Conservation (phyloP, 768 basidiomycete species). For the Hysterangium stoloniferum region DNA sequence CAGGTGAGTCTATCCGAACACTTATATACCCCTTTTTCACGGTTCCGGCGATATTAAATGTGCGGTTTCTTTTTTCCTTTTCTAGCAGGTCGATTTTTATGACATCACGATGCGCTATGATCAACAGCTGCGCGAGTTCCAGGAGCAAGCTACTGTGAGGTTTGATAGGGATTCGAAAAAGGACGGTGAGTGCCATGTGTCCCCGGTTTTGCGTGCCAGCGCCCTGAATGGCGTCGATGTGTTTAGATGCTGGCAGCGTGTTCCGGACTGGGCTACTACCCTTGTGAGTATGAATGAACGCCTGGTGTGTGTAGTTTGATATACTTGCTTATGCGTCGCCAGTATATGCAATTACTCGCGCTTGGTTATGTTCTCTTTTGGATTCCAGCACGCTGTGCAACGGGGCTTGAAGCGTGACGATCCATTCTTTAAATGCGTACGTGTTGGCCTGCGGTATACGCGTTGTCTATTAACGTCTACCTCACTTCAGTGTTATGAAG, state of each 20-base stretch:
- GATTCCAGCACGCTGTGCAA: conserved; percentile 42
- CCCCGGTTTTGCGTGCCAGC: neutral
- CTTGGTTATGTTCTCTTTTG: conserved; percentile 47
- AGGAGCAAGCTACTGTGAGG: conserved; percentile 8
- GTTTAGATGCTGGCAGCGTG: conserved; percentile 6
- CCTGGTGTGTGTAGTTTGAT: neutral
- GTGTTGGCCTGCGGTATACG: neutral
- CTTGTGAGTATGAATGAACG: conserved; percentile 3
- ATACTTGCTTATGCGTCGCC: conserved; percentile 13
- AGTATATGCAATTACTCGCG: conserved; percentile 50
- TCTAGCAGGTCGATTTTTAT: conserved; percentile 11
- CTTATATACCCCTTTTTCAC: no score
- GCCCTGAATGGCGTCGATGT: neutral
- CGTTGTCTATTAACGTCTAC: neutral
- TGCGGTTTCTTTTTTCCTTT: neutral
- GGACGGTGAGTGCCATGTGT: conserved; percentile 10
- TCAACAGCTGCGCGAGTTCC: conserved; percentile 9
- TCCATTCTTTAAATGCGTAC: conserved; percentile 30
- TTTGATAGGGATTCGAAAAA: conserved; percentile 11
- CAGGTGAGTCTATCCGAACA: no score
- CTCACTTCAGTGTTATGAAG: conserved; percentile 35
- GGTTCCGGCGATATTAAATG: conserved; percentile 7
- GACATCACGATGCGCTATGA: conserved; percentile 13
- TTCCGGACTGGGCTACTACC: conserved; percentile 4
- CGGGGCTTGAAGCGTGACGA: conserved; percentile 33